Percentiles rank a stretch among this genome's conserved stretches.
These are phyloP conservation scores for Rhodotorula sp. DNA, from an alignment of 1,284 basidiomycete species.

Conservation along the genomic window DNA sequence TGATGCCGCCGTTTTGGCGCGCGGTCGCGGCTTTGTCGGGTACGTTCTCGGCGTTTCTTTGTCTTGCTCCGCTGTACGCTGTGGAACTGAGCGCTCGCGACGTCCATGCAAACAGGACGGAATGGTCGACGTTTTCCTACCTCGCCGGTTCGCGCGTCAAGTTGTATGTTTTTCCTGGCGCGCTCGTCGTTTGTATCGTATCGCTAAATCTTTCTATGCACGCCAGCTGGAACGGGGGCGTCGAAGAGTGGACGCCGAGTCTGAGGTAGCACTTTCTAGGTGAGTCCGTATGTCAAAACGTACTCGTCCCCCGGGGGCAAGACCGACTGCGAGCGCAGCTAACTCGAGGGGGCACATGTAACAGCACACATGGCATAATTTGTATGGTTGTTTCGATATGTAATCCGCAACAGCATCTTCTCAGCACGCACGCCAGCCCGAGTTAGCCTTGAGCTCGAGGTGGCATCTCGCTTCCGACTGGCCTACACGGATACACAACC, in stretches of 20 bases:
- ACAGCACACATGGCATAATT: too few species aligned
- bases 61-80: neutral
- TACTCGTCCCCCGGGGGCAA: too few species aligned
- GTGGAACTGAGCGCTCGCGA: neutral
- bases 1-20: constrained; percentile 22
- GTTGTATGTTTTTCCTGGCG: constrained; percentile 15
- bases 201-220: neutral
- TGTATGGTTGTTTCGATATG: too few species aligned
- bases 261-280: constrained; percentile 3
- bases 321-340: too few species aligned
- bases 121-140: constrained; percentile 25
- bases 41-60: neutral
- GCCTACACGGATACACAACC: too few species aligned
- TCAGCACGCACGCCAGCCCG: too few species aligned
- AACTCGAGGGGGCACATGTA: too few species aligned
- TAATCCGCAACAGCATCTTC: too few species aligned
- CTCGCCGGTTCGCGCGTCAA: constrained; percentile 33
- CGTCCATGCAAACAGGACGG: neutral
- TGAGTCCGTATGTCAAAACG: neutral
- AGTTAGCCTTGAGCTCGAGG: too few species aligned
- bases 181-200: neutral
- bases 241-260: constrained; percentile 26
- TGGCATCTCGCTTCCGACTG: too few species aligned
- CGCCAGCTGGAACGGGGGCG: constrained; percentile 30
- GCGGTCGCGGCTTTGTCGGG: constrained; percentile 27